Evolutionary conservation across 805 yeast genomes (phyloP).

Genomic region (Zygotorulaspora florentina): DNA sequence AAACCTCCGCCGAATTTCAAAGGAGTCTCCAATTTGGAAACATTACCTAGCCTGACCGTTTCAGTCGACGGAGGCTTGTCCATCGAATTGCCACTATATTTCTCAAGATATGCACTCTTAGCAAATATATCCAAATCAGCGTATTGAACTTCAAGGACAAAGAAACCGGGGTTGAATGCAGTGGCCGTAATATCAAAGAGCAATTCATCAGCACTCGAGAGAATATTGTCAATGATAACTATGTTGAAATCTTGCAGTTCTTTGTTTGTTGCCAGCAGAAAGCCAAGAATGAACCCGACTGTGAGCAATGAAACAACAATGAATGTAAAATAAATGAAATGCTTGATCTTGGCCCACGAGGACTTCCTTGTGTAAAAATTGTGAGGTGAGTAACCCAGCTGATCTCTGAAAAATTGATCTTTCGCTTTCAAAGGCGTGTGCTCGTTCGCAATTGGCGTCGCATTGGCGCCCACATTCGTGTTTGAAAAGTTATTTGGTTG

Average conservation of each 20-base stretch:
- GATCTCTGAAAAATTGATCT: constrained; percentile 16
- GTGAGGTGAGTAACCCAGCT: constrained; percentile 44
- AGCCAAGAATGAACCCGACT: constrained; percentile 77
- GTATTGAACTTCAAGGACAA: constrained; percentile 56
- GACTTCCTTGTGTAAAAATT: constrained; percentile 39
- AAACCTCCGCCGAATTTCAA: constrained; percentile 74
- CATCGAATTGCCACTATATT: constrained; percentile 10
- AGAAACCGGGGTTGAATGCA: constrained; percentile 85
- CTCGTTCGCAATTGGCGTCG: constrained; percentile 16
- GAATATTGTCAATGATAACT: constrained; percentile 57
- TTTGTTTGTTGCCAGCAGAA: constrained; percentile 78
- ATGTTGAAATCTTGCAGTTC: constrained; percentile 69
- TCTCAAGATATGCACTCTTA: constrained; percentile 48
- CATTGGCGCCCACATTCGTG: not conserved
- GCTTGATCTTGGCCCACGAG: constrained; percentile 33
- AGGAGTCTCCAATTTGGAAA: constrained; percentile 64
- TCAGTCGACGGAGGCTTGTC: constrained; percentile 38
- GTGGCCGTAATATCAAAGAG: constrained; percentile 72
- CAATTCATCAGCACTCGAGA: constrained; percentile 80
- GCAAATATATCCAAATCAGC: constrained; percentile 86
- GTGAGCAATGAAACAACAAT: constrained; percentile 48
- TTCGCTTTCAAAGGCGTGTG: constrained; percentile 20
- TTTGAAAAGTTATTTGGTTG: constrained; percentile 1
- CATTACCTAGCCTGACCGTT: constrained; percentile 73
- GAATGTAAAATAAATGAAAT: constrained; percentile 35